Evolutionary conservation across 352 stramenopile species (phyloP).

Genomic region (Phytophthora capsici): DNA sequence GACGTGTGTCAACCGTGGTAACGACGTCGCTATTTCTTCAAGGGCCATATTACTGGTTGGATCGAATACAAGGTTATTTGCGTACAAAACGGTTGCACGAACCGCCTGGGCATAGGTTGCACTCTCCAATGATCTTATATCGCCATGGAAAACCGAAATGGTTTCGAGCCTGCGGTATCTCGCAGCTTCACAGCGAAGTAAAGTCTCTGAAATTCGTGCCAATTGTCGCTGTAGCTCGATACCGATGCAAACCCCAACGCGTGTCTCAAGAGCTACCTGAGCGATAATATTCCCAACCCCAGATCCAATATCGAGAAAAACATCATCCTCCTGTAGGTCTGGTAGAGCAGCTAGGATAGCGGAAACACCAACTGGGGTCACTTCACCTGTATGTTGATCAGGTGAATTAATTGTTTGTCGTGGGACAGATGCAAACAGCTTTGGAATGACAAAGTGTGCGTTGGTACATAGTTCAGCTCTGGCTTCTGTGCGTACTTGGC

Average conservation of each 20-base stretch:
- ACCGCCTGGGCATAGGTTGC: not conserved
- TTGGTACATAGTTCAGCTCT: too few relatives aligned
- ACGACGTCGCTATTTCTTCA: not conserved
- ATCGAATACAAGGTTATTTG: not conserved
- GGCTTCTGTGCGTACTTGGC: too few relatives aligned
- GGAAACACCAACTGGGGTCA: not conserved
- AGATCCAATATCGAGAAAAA: not conserved
- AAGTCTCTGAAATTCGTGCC: not conserved
- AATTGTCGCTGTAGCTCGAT: not conserved
- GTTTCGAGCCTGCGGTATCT: not conserved
- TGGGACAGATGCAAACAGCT: too few relatives aligned
- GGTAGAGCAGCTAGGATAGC: not conserved
- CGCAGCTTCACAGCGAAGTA: not conserved
- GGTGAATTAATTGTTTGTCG: not conserved
- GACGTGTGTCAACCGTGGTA: not conserved
- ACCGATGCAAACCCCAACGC: not conserved
- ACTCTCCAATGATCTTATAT: not conserved
- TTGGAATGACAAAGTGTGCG: too few relatives aligned
- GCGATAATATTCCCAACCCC: not conserved
- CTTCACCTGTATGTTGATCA: not conserved
- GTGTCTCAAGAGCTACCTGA: not conserved
- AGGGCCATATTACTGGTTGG: not conserved
- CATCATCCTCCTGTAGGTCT: not conserved
- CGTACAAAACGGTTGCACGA: not conserved
- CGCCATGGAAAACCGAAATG: not conserved